Conservation (phyloP, 148 eudicot species). For the Cornus florida region DNA sequence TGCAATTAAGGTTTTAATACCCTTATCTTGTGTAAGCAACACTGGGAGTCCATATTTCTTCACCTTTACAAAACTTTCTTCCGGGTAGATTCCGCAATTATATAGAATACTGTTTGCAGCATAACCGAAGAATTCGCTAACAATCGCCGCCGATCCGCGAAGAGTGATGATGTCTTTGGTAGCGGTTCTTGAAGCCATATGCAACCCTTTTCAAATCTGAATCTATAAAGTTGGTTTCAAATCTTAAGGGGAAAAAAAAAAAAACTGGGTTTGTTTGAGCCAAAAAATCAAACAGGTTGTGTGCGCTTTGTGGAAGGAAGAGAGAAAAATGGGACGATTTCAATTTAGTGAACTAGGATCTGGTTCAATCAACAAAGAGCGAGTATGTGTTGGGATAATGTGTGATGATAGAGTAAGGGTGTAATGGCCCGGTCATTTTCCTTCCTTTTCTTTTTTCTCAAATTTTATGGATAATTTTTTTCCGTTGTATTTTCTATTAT, state of each 20-base stretch:
- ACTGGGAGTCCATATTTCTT: conserved; percentile 93
- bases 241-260: not conserved
- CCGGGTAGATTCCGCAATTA: conserved; percentile 91
- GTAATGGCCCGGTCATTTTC: no score
- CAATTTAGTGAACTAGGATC: not conserved
- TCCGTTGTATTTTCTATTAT: no score
- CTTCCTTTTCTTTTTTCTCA: no score
- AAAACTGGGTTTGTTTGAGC: not conserved
- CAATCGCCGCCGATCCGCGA: conserved; percentile 92
- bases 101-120: conserved; percentile 94
- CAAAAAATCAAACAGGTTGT: not conserved
- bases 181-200: conserved; percentile 79
- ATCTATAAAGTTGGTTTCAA: not conserved
- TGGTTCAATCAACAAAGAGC: not conserved
- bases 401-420: not conserved
- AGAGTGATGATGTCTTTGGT: conserved; percentile 94
- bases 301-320: not conserved
- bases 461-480: no score
- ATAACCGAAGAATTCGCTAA: conserved; percentile 94
- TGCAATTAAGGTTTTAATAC: conserved; percentile 79
- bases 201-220: not conserved
- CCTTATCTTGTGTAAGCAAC: conserved; percentile 92
- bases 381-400: not conserved
- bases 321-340: not conserved
- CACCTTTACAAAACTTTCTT: conserved; percentile 84